A percentile compares a stretch with the other conserved stretches of the same genome.
Evolutionary conservation across 805 yeast species (phyloP).

Genomic region (Groenewaldozyma tartarivorans): DNA sequence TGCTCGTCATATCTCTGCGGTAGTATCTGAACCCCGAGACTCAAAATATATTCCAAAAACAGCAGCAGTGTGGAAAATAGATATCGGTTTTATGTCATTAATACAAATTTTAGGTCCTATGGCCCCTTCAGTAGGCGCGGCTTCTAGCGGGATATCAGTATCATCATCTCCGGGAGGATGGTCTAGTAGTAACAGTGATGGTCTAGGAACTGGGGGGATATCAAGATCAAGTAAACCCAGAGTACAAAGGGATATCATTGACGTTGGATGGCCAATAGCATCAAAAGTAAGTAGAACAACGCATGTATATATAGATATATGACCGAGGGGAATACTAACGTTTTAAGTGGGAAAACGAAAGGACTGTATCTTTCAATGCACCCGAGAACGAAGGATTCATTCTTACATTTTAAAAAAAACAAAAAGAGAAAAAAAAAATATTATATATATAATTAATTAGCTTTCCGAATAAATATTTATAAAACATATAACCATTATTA

Average conservation of each 20-base stretch:
- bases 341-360: constrained; percentile 2
- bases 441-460: too few species aligned
- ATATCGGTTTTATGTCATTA: constrained; percentile 11
- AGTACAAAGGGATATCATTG: background rate
- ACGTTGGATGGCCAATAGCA: background rate
- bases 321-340: background rate
- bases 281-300: background rate
- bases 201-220: too few species aligned
- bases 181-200: too few species aligned
- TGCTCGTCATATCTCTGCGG: constrained; percentile 13
- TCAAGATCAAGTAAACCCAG: background rate
- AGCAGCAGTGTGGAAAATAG: constrained; percentile 11
- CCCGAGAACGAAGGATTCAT: too few species aligned
- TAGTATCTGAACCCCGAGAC: constrained; percentile 1
- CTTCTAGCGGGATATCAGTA: constrained; percentile 1
- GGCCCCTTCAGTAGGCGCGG: background rate
- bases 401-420: background rate
- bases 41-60: background rate
- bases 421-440: constrained; percentile 1
- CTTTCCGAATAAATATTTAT: too few species aligned
- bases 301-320: background rate
- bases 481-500: background rate
- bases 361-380: too few species aligned
- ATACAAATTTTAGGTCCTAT: constrained; percentile 4
- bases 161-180: too few species aligned